A percentile compares a stretch with the other conserved stretches of the same genome.
These are phyloP conservation scores for Monascus ruber DNA, from an alignment of 2,329 filamentous ascomycete species.

Conservation along the genomic window DNA sequence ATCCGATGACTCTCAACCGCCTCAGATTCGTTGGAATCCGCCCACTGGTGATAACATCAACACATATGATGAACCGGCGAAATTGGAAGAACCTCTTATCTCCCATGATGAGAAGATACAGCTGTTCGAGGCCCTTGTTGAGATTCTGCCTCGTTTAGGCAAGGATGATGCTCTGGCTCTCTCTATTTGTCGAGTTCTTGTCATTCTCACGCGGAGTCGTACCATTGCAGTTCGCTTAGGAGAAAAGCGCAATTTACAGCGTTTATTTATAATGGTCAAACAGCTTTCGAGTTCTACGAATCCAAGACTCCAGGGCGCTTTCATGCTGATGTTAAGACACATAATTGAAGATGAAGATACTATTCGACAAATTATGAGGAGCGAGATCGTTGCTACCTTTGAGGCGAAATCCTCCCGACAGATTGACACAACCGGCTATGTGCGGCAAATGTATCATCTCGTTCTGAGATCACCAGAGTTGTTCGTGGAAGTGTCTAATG, in stretches of 20 bases:
- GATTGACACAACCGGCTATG: conserved; percentile 60
- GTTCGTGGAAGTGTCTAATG: conserved; percentile 79
- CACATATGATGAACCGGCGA: conserved; percentile 44
- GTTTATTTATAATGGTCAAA: conserved; percentile 89
- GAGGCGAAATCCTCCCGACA: conserved; percentile 46
- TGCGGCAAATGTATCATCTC: conserved; percentile 66
- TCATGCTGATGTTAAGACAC: conserved; percentile 81
- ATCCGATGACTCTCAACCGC: conserved; percentile 76
- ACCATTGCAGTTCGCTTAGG: conserved; percentile 64
- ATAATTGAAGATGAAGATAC: conserved; percentile 90
- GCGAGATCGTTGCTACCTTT: conserved; percentile 73
- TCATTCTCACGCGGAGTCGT: conserved; percentile 74
- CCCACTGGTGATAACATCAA: conserved; percentile 37
- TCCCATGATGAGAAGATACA: conserved; percentile 53
- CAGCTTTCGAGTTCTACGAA: conserved; percentile 74
- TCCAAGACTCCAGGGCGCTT: conserved; percentile 59
- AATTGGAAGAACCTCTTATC: conserved; percentile 51
- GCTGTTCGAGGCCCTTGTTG: conserved; percentile 67
- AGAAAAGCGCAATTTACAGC: conserved; percentile 78
- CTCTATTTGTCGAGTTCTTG: conserved; percentile 69
- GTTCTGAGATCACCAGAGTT: conserved; percentile 71
- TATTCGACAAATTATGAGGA: conserved; percentile 81
- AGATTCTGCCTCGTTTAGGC: conserved; percentile 72
- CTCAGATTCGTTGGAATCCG: conserved; percentile 58
- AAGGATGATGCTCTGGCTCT: conserved; percentile 79